Evolutionary conservation across 805 yeast species (phyloP).

Genomic region (Teunomyces panamensis): DNA sequence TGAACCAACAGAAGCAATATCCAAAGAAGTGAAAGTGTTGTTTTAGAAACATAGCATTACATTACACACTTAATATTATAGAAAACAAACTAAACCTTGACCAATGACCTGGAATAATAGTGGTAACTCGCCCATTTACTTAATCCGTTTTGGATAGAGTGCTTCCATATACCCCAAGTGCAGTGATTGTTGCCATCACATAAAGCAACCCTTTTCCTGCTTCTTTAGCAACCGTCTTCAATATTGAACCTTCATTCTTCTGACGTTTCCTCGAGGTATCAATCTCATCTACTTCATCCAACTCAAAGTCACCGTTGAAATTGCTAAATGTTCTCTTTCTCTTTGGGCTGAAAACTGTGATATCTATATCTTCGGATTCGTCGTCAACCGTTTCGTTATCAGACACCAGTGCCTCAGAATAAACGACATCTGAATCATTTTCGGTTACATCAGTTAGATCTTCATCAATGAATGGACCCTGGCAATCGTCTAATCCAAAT

Average conservation of each 20-base stretch:
- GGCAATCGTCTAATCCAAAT: background rate
- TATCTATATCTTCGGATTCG: background rate
- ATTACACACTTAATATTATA: background rate
- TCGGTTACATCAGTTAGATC: slow-evolving; percentile 6
- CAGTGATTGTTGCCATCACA: slow-evolving; percentile 29
- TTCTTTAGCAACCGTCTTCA: slow-evolving; percentile 26
- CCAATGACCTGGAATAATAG: background rate
- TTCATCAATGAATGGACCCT: slow-evolving; percentile 1
- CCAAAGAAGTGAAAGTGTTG: background rate
- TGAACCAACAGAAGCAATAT: slow-evolving; percentile 2
- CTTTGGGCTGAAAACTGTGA: background rate
- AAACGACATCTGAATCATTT: slow-evolving; percentile 3
- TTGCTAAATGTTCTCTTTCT: slow-evolving; percentile 7
- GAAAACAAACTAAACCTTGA: background rate
- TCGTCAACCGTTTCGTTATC: background rate
- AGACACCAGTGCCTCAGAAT: background rate
- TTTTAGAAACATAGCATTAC: background rate
- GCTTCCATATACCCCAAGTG: slow-evolving; percentile 38
- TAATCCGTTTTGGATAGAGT: slow-evolving; percentile 5
- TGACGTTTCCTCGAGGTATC: background rate
- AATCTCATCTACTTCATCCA: slow-evolving; percentile 3
- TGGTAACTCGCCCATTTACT: background rate
- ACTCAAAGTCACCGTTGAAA: slow-evolving; percentile 7
- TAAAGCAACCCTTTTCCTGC: slow-evolving; percentile 31
- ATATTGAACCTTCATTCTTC: slow-evolving; percentile 8